Conservation (phyloP, 306 rosid species). For the Dryas drummondii region DNA sequence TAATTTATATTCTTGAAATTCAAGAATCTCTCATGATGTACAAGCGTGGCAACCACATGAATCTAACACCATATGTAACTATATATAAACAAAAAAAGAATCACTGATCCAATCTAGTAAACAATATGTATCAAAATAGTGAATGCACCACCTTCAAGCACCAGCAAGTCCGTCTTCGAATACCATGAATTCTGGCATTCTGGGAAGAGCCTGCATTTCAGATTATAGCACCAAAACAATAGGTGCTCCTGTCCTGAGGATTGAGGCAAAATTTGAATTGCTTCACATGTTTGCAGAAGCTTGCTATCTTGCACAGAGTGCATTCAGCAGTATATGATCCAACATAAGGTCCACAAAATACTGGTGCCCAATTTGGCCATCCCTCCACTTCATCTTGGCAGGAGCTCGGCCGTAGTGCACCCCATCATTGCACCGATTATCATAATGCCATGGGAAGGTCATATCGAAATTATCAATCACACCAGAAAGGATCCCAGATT, state of each 20-base stretch:
- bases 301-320: conserved; percentile 49
- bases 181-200: conserved; percentile 8
- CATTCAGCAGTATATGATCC: conserved; percentile 80
- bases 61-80: conserved; percentile 19
- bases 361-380: conserved; percentile 82
- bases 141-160: conserved; percentile 39
- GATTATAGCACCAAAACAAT: background rate
- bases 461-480: conserved; percentile 84
- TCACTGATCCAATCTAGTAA: conserved; percentile 21
- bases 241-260: conserved; percentile 1
- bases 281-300: conserved; percentile 11
- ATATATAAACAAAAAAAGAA: conserved; percentile 51
- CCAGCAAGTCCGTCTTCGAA: background rate
- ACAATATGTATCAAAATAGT: conserved; percentile 25
- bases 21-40: conserved; percentile 21
- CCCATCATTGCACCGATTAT: conserved; percentile 82
- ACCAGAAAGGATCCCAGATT: conserved; percentile 58
- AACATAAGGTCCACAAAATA: conserved; percentile 89
- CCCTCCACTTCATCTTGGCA: conserved; percentile 71
- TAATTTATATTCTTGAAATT: conserved; percentile 4
- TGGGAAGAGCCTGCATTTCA: conserved; percentile 4
- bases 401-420: conserved; percentile 93
- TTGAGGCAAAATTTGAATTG: background rate
- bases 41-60: conserved; percentile 28
- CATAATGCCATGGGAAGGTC: conserved; percentile 90